These are phyloP conservation scores for Salvia rosmarinus DNA, from an alignment of 257 asterid genomes.

Conservation along the genomic window DNA sequence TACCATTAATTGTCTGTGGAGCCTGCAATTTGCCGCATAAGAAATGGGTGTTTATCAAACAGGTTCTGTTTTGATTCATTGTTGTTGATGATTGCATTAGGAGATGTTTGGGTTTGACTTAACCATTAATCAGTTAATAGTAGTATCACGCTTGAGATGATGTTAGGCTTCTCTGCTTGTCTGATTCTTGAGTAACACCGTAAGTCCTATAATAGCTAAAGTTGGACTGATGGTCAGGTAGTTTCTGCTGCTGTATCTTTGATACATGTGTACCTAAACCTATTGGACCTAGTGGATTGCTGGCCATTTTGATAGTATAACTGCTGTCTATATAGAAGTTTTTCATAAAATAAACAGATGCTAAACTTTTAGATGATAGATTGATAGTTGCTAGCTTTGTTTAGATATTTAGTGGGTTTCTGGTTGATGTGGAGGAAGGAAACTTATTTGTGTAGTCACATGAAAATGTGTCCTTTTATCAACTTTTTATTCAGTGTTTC, in stretches of 20 bases:
- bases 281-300: not conserved
- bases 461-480: too few species aligned
- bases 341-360: not conserved
- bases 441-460: conserved; percentile 12
- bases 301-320: not conserved
- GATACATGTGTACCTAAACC: not conserved
- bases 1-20: not conserved
- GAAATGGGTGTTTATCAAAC: not conserved
- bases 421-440: not conserved
- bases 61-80: not conserved
- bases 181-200: not conserved
- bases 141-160: not conserved
- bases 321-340: not conserved
- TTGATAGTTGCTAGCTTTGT: too few species aligned
- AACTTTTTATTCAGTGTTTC: too few species aligned
- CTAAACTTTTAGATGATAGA: too few species aligned
- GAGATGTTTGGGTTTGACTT: conserved; percentile 7
- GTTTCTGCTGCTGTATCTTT: conserved; percentile 1
- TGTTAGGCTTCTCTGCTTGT: not conserved
- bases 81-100: conserved; percentile 9
- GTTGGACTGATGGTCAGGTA: not conserved
- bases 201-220: conserved; percentile 2
- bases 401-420: not conserved
- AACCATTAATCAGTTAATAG: not conserved
- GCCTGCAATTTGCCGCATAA: conserved; percentile 19